Evolutionary conservation across 495 filamentous ascomycete genomes (phyloP), one percentile per base, ranked within the genome.

Genomic region (Aspergillus carlsbadensis): DNA sequence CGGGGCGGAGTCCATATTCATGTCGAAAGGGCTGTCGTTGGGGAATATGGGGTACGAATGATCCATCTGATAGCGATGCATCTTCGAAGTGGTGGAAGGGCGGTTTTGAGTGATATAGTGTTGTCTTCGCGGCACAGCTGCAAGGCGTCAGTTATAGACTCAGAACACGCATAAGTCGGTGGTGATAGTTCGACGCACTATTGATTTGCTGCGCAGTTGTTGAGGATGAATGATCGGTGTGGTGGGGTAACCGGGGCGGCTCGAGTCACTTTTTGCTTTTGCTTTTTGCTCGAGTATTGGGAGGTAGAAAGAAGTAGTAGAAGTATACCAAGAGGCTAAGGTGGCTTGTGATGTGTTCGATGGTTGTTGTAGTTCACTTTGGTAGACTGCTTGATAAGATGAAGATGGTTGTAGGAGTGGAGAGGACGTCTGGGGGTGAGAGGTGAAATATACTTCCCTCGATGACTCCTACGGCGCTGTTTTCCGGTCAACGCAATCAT

Each of bases 111-210:
- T 22, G 35, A 49, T 35, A 54, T 54, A 59, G 20, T 21, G 33
- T 10, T 36, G 22, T 43, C 17, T 34, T 39, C 47, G 34, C 35
- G 36, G 43, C 57, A 47, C 34, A 46, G 17, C 39, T 44, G 54
- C 14, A 47, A 50, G 47, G 45, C 22, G 35, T 49, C 31, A 21
- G 46, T 33, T 29, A 29, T 29, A 45, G 41, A 24, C 24, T n/a
- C 44, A 33, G 35, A 54, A 47, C 58, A 58, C 41, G 60, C 52
- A 52, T 65, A 58, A 53, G 62, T 47, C 52, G 52, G 58, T 24
- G 26, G 31, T 54, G 41, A 61, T 61, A 61, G 62, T 58, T 50
- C 21, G 44, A 18, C 31, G 51, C 39, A 46, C 62, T 61, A 65
- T 35, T 53, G 55, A 46, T 1, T 33, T 20, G 49, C 35, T 54